Evolutionary conservation across 352 stramenopile genomes (phyloP).

Genomic region (Globisporangium cystogenes): DNA sequence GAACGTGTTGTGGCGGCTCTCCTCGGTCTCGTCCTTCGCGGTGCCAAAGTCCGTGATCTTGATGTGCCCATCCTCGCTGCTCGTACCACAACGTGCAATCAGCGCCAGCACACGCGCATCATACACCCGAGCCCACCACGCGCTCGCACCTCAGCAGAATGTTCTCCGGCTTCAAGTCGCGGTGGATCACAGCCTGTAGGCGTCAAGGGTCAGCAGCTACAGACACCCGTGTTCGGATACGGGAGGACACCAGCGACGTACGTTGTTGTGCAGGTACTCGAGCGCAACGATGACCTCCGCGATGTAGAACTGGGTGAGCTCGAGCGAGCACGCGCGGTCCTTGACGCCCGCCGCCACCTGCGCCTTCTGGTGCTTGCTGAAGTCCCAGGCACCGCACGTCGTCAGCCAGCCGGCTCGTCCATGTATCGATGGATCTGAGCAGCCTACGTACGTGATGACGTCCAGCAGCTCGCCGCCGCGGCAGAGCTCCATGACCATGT

Average conservation of each 20-base stretch:
- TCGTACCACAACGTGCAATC: no score
- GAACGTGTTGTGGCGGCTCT: conserved; percentile 84
- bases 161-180: conserved; percentile 93
- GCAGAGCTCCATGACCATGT: conserved; percentile 90
- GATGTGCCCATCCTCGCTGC: conserved; percentile 75
- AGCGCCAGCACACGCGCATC: neutral
- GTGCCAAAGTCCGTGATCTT: conserved; percentile 91
- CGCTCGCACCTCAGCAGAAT: conserved; percentile 58
- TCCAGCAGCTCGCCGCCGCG: conserved; percentile 82
- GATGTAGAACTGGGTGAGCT: conserved; percentile 92
- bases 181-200: conserved; percentile 89
- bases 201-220: no score
- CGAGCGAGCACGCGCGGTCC: conserved; percentile 63
- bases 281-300: conserved; percentile 92
- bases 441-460: conserved; percentile 84
- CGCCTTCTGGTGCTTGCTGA: conserved; percentile 73
- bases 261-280: conserved; percentile 91
- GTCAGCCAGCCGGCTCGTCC: neutral
- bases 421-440: no score
- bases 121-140: neutral
- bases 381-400: neutral
- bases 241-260: conserved; percentile 6
- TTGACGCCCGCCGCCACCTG: conserved; percentile 46
- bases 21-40: conserved; percentile 76
- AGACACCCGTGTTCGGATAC: neutral